A percentile compares a stretch with the other conserved stretches of the same genome.
phyloP scores from a whole-genome alignment of 1,284 basidiomycete genomes.

The Porodaedalea pini region DNA sequence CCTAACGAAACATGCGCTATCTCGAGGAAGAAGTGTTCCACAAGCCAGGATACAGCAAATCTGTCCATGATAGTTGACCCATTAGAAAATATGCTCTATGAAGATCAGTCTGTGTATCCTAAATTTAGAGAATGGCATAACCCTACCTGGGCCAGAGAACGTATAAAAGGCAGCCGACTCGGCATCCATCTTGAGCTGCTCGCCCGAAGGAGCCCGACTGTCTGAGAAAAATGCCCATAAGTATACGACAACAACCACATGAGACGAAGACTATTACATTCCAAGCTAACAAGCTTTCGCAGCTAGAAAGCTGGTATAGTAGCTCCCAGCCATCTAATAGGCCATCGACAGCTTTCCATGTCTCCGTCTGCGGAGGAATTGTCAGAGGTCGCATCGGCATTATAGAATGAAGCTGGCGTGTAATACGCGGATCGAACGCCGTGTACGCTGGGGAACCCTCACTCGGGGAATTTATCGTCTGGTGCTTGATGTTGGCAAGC shows the following conservation, averaged over 20 bases:
- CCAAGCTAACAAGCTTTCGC: constrained; percentile 52
- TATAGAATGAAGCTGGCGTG: constrained; percentile 65
- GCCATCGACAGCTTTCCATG: constrained; percentile 49
- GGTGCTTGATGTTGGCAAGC: constrained; percentile 39
- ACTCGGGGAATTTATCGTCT: constrained; percentile 36
- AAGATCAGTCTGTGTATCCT: neutral
- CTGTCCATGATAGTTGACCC: constrained; percentile 51
- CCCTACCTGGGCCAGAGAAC: constrained; percentile 17
- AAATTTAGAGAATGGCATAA: neutral
- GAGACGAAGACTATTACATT: constrained; percentile 42
- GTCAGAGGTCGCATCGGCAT: constrained; percentile 68
- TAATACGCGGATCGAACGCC: constrained; percentile 69
- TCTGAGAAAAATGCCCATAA: constrained; percentile 29
- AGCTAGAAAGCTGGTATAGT: constrained; percentile 42
- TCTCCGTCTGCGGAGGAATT: constrained; percentile 46
- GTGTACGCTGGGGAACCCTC: constrained; percentile 47
- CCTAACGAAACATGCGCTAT: constrained; percentile 52
- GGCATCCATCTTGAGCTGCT: neutral
- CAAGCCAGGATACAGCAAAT: constrained; percentile 49
- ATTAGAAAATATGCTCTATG: constrained; percentile 58
- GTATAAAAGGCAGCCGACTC: neutral
- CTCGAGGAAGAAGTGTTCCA: constrained; percentile 66
- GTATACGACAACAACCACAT: constrained; percentile 37
- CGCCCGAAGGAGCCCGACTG: constrained; percentile 25
- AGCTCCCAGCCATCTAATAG: constrained; percentile 60